Percentiles rank a stretch among this genome's conserved stretches.
These are phyloP conservation scores for Lachnellula willkommii DNA, from an alignment of 2,329 filamentous ascomycete genomes.

Conservation along the genomic window DNA sequence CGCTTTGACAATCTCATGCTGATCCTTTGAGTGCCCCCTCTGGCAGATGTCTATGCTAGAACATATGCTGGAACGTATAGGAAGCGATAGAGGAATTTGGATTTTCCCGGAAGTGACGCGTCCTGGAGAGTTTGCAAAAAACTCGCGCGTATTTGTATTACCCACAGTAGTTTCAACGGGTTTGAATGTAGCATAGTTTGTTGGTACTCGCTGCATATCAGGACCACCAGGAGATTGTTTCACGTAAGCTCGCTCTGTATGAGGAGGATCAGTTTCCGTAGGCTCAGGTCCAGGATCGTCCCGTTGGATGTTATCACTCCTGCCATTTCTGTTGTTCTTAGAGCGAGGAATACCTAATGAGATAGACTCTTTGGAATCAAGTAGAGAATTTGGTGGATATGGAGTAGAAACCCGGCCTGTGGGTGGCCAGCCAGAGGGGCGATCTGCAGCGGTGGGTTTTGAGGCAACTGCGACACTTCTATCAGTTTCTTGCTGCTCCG, in stretches of 20 bases:
- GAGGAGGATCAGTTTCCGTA: slow-evolving; percentile 5
- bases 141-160: not conserved
- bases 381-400: slow-evolving; percentile 11
- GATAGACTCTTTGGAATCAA: slow-evolving; percentile 9
- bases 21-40: slow-evolving; percentile 15
- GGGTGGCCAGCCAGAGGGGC: slow-evolving; percentile 3
- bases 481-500: not conserved
- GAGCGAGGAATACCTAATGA: not conserved
- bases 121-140: not conserved
- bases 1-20: slow-evolving; percentile 14
- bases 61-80: slow-evolving; percentile 1
- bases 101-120: not conserved
- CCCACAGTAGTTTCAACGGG: not conserved
- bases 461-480: slow-evolving; percentile 1
- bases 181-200: not conserved
- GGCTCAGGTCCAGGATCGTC: slow-evolving; percentile 18
- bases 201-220: not conserved
- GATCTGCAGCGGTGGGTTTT: not conserved
- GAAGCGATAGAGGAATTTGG: not conserved
- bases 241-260: not conserved
- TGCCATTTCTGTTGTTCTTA: slow-evolving; percentile 4
- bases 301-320: slow-evolving; percentile 6
- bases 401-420: slow-evolving; percentile 14
- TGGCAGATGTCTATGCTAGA: slow-evolving; percentile 10
- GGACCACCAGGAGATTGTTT: not conserved